Base-by-base conservation (phyloP, 2,329 filamentous ascomycete genomes). In the Myotisia sp. region DNA sequence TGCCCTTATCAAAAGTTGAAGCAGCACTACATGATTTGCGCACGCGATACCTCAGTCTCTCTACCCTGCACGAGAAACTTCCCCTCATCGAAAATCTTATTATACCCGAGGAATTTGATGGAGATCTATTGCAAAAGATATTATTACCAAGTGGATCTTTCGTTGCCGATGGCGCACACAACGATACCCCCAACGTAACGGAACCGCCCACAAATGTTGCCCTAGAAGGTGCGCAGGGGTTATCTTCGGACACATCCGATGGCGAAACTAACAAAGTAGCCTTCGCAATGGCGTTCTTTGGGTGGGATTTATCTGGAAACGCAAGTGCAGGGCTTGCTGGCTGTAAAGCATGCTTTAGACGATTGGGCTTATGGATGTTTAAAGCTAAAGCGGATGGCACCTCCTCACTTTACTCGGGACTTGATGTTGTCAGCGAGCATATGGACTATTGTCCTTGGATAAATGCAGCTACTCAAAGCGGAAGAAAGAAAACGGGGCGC, bases 291-390 rank as follows among this genome's bases (percentile, higher is more conserved):
- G 78, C 82, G 7, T 55, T 85, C 13, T 70, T 79, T 38, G 82
- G 82, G 21, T 87, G 82, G 81, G 73, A 83, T 47, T 71, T 79
- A 14, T 74, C 44, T 51, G 21, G 46, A 44, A 59, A 58, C 34
- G 52, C 48, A 21, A 46, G 52, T 18, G 53, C 48, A 6, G 79
- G 83, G 40, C 71, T 87, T 10, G 76, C 81, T 4, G 76, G 75
- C 3, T 98, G 90, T 55, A 70, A 78, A 38, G 81, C 83, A 13
- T 98, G 90, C 53, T 80, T 92, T 49, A 76, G 90, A 39, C 75
- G 86, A 1, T 65, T 95, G 0, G 90, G 90, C 0, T 66, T 98
- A 2, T 98, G 90, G 90, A 79, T 98, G 64, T 95, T 92, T 54
- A 79, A 76, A 49, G 77, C 76, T 54, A 85, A 77, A 55, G 71